These are phyloP conservation scores for Lactarius pseudohatsudake DNA, from an alignment of 768 basidiomycete genomes.

Conservation along the genomic window DNA sequence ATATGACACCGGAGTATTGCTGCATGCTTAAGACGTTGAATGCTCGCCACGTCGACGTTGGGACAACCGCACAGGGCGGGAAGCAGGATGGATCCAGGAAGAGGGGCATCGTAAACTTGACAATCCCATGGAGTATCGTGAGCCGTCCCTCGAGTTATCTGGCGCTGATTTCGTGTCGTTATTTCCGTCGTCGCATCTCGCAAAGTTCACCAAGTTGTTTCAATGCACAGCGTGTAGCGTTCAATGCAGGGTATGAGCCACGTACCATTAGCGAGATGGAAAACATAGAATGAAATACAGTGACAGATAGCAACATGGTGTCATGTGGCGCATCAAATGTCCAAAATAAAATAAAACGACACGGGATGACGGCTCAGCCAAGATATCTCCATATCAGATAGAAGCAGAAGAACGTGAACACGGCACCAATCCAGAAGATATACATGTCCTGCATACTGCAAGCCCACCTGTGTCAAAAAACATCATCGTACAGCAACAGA, in stretches of 20 bases:
- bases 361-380: conserved; percentile 42
- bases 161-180: too few relatives aligned
- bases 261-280: not conserved
- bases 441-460: conserved; percentile 91
- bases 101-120: too few relatives aligned
- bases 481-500: not conserved
- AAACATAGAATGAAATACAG: not conserved
- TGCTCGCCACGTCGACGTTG: too few relatives aligned
- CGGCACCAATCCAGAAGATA: conserved; percentile 82
- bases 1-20: too few relatives aligned
- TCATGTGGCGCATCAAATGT: not conserved
- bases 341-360: conserved; percentile 8
- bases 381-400: conserved; percentile 91
- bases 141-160: too few relatives aligned
- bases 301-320: not conserved
- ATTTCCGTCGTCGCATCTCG: too few relatives aligned
- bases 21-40: too few relatives aligned
- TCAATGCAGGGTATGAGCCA: not conserved
- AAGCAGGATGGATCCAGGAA: too few relatives aligned
- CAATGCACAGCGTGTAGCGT: not conserved
- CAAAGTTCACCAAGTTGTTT: not conserved
- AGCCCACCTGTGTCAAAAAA: not conserved
- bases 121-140: too few relatives aligned
- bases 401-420: conserved; percentile 91
- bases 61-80: too few relatives aligned